These are phyloP conservation scores for Dactylonectria estremocensis DNA, from an alignment of 2,329 filamentous ascomycete genomes.

Conservation along the genomic window DNA sequence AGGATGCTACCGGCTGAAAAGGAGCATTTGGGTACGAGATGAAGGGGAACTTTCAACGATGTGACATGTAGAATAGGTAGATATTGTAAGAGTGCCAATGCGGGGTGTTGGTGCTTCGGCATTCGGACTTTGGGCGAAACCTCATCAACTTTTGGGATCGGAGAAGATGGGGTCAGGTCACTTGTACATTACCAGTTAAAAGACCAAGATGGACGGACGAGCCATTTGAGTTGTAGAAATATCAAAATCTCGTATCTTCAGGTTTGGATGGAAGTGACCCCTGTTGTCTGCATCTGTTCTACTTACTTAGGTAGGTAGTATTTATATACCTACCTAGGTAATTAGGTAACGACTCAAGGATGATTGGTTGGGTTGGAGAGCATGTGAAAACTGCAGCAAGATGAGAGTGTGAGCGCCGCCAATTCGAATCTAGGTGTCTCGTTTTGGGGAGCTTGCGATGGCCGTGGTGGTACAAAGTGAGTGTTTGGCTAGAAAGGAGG, in stretches of 20 bases:
- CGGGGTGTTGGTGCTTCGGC: not conserved
- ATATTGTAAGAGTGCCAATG: not conserved
- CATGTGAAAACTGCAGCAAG: not conserved
- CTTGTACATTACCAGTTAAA: constrained; percentile 18
- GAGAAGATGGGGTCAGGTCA: not conserved
- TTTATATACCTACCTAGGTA: no score
- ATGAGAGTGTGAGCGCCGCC: not conserved
- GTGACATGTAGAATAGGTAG: not conserved
- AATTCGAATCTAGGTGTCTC: not conserved
- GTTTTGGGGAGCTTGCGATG: not conserved
- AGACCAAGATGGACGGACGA: not conserved
- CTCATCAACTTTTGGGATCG: not conserved
- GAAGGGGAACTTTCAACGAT: not conserved
- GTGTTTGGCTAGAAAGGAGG: not conserved
- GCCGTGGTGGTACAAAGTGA: not conserved
- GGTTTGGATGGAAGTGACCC: not conserved
- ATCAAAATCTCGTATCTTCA: constrained; percentile 18
- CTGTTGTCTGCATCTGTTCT: not conserved
- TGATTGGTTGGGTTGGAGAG: not conserved
- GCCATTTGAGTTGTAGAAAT: not conserved
- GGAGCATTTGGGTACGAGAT: not conserved
- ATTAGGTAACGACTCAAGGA: not conserved
- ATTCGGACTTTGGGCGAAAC: not conserved
- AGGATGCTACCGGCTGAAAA: not conserved
- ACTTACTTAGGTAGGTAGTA: no score